A percentile compares a stretch with the other conserved stretches of the same genome.
Evolutionary conservation across 2,329 filamentous ascomycete genomes (phyloP).

Genomic region (Knufia petricola): DNA sequence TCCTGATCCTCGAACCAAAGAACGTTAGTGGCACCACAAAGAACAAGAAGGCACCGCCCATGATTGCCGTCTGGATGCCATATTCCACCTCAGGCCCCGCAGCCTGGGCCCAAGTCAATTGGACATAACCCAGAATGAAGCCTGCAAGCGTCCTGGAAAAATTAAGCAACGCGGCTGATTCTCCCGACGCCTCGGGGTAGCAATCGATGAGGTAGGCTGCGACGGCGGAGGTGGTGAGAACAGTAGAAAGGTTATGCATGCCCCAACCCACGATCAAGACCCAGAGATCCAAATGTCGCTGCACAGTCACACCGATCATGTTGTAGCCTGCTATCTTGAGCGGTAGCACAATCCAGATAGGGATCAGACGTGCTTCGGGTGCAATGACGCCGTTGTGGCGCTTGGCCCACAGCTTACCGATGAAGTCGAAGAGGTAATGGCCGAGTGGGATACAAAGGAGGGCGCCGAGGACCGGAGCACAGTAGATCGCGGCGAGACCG

Average conservation of each 20-base stretch:
- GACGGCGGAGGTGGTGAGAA: conserved; percentile 44
- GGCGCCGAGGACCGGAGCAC: conserved; percentile 44
- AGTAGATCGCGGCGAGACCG: conserved; percentile 46
- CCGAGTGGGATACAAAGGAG: conserved; percentile 43
- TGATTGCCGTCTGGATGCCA: conserved; percentile 38
- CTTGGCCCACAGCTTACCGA: conserved; percentile 38
- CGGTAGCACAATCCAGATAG: conserved; percentile 37
- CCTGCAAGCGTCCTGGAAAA: conserved; percentile 40
- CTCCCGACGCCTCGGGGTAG: conserved; percentile 44
- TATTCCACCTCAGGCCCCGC: conserved; percentile 35
- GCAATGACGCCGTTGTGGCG: conserved; percentile 43
- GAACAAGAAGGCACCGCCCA: conserved; percentile 28
- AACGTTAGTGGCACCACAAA: conserved; percentile 27
- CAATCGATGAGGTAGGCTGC: conserved; percentile 44
- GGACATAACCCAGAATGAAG: conserved; percentile 33
- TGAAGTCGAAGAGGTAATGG: conserved; percentile 45
- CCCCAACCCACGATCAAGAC: conserved; percentile 39
- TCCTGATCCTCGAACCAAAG: conserved; percentile 29
- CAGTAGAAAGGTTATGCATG: conserved; percentile 46
- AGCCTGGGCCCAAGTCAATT: conserved; percentile 42
- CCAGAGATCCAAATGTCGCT: conserved; percentile 41
- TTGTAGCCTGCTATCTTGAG: conserved; percentile 37
- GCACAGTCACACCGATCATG: conserved; percentile 39
- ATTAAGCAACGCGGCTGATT: conserved; percentile 44
- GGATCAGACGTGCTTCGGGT: conserved; percentile 45